phyloP scores from a whole-genome alignment of 129 eudicot species.

The Dittrichia graveolens region DNA sequence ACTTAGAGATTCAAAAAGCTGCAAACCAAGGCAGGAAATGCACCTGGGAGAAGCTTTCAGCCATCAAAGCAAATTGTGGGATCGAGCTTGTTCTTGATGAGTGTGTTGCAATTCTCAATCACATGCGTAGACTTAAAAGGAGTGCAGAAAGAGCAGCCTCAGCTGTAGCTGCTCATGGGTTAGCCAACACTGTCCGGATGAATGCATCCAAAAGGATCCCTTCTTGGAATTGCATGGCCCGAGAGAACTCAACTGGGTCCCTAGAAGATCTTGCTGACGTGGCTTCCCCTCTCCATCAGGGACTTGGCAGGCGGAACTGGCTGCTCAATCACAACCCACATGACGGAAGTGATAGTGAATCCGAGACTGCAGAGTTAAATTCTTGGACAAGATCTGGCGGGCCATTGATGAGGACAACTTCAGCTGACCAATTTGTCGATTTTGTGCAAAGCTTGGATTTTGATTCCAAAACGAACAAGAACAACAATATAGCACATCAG shows the following conservation, averaged over 20 bases:
- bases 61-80: slow-evolving; percentile 91
- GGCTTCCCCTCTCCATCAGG: slow-evolving; percentile 57
- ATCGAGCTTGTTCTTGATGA: slow-evolving; percentile 89
- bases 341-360: slow-evolving; percentile 82
- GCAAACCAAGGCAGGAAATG: slow-evolving; percentile 91
- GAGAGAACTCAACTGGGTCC: slow-evolving; percentile 89
- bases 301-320: slow-evolving; percentile 39
- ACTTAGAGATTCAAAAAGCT: slow-evolving; percentile 72
- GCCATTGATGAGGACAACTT: slow-evolving; percentile 92
- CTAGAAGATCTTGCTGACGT: slow-evolving; percentile 70
- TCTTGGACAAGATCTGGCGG: slow-evolving; percentile 95
- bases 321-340: slow-evolving; percentile 44
- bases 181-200: slow-evolving; percentile 48
- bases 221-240: slow-evolving; percentile 90
- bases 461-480: slow-evolving; percentile 38
- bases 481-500: slow-evolving; percentile 27
- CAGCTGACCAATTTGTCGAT: slow-evolving; percentile 68
- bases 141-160: slow-evolving; percentile 74
- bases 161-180: slow-evolving; percentile 59
- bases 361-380: slow-evolving; percentile 59
- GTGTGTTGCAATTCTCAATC: slow-evolving; percentile 81
- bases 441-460: slow-evolving; percentile 64
- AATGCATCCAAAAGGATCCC: slow-evolving; percentile 82
- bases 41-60: slow-evolving; percentile 95
- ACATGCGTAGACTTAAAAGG: slow-evolving; percentile 83